Percentiles rank a stretch among this genome's conserved stretches.
Evolutionary conservation across 306 rosid genomes (phyloP).

Genomic region (Castanea crenata): DNA sequence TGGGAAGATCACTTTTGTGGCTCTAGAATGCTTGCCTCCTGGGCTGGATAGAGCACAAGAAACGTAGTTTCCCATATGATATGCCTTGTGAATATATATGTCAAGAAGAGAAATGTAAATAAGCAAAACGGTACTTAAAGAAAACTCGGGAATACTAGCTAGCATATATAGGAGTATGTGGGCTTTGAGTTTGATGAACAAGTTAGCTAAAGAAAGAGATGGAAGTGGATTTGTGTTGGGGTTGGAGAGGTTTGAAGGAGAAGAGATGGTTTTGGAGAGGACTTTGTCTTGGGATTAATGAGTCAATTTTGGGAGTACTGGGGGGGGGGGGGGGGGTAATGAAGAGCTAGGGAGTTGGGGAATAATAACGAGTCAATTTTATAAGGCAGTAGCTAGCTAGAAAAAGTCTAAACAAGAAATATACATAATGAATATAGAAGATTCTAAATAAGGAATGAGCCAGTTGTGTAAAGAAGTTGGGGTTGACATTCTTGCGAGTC

Average conservation of each 20-base stretch:
- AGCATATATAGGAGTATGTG: no score
- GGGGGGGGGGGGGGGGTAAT: neutral
- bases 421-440: neutral
- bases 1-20: slow-evolving; percentile 62
- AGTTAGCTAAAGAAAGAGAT: neutral
- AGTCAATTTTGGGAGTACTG: no score
- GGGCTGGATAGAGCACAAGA: slow-evolving; percentile 56
- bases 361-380: neutral
- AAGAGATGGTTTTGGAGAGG: no score
- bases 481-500: slow-evolving; percentile 15
- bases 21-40: slow-evolving; percentile 34
- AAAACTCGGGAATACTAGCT: no score
- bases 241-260: neutral
- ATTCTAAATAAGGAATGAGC: neutral
- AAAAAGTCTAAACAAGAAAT: neutral
- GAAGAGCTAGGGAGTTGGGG: neutral
- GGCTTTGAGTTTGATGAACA: no score
- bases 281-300: no score
- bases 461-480: slow-evolving; percentile 10
- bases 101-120: neutral
- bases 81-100: neutral
- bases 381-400: neutral
- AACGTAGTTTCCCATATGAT: slow-evolving; percentile 79
- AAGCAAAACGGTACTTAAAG: neutral
- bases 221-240: neutral